Evolutionary conservation across 306 rosid genomes (phyloP), one percentile per base, ranked within the genome.

Genomic region (Sicyos baderoa): DNA sequence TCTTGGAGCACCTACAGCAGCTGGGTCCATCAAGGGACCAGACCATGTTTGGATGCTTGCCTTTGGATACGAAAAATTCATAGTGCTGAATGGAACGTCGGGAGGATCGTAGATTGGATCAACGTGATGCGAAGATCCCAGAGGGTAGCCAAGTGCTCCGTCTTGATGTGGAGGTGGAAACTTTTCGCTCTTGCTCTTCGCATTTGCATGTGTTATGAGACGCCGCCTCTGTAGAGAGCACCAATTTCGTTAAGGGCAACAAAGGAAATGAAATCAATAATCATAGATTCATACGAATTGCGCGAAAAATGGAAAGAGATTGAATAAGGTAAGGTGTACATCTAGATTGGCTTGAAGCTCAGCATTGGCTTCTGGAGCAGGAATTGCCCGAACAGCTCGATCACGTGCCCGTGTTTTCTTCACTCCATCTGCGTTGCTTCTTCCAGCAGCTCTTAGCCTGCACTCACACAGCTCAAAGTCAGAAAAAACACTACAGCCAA

Each of bases 81-180:
- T 81, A 45, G 96, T 84, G 79, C 99, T 90, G 54, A 86, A 94
- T 23, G 99, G 90, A 81, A 90, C 87, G 51, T 88, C 97, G 8
- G 96, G 89, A 72, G 96, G 95, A 76, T 94, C 95, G 22, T 81
- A 94, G 58, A 59, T 77, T 9, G 99, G 97, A 84, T 90, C 96
- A 63, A 90, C 84, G 82, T 86, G 91, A 75, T 94, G 89, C 12
- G 96, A 90, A 57, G 99, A 86, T 75, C 95, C 95, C 75, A 94
- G 70, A 18, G 95, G 85, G 79, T 86, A 90, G 66, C 99, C 97
- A 29, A 94, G 86, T 19, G 97, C 65, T 85, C 99, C 99, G 16
- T 94, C 99, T 84, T 94, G 95, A 81, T 94, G 99, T 1, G 99
- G 99, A 60, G 99, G 99, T 69, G 97, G 99, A 76, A 94, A 94